Base-by-base conservation (phyloP, 768 basidiomycete species). In the Rhodotorula diobovata region DNA sequence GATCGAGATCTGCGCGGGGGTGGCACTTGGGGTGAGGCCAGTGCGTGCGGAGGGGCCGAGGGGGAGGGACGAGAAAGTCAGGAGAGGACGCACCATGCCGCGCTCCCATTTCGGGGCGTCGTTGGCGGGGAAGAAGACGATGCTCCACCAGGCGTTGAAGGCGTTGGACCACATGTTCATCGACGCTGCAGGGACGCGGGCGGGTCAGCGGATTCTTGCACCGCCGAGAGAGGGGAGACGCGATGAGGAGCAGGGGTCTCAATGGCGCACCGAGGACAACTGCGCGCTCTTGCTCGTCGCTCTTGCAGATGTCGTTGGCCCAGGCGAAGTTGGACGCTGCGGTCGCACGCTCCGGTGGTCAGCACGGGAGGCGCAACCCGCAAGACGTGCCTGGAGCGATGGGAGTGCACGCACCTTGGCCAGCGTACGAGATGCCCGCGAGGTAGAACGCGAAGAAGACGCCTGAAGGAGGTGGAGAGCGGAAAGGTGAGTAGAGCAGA, bases 271-370 rank as follows among this genome's bases (percentile, higher is more conserved):
- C 88, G 25, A 90, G 83, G 7, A 90, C 87, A 51, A 90, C 81
- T 10, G 83, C 85, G 55, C 89, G 84, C 76, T 89, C 87, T 78
- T 87, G 86, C 76, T 87, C 83, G 79, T 90, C 87, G 73, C 89
- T 86, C 37, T 86, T 84, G 67, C 87, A 87, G 61, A 89, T 84
- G 77, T 89, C 87, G 78, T 90, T 90, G n/a, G 89, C 88, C 89
- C 90, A 90, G 56, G 25, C 37, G 35, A 59, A 66, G 56, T 58
- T 56, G 30, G 15, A 25, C 8, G 88, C 90, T 50, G 48, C 28
- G 14, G 12, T n/a, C n/a, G n/a, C n/a, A 46, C 5, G 4, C 45
- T 46, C 45, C 18, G 16, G 10, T 21, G 12, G 45, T 46, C 45
- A 46, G 45, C 45, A 21, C 45, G 12, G 45, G 9, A 16, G 4